These are phyloP conservation scores for Amanita fuliginea DNA, from an alignment of 768 basidiomycete genomes.

Conservation along the genomic window DNA sequence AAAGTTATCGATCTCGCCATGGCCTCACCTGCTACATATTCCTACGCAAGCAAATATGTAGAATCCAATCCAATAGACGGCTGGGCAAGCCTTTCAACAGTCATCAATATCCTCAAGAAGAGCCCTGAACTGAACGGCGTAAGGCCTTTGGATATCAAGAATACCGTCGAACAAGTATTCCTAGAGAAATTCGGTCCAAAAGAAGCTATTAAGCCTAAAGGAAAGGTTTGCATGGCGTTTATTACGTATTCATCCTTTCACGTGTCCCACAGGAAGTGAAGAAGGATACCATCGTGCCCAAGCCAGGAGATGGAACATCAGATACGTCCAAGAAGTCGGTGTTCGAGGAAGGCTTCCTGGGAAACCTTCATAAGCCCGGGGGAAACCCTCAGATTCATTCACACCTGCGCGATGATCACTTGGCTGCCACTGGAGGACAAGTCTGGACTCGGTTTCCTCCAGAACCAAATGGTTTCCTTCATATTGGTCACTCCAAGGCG, in stretches of 20 bases:
- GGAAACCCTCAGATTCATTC: slow-evolving; percentile 83
- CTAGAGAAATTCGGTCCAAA: slow-evolving; percentile 62
- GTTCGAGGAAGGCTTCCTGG: slow-evolving; percentile 93
- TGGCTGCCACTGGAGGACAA: slow-evolving; percentile 66
- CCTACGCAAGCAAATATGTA: slow-evolving; percentile 32
- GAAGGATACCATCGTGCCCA: slow-evolving; percentile 26
- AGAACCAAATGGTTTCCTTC: slow-evolving; percentile 95
- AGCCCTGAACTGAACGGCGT: slow-evolving; percentile 71
- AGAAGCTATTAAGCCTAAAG: slow-evolving; percentile 52
- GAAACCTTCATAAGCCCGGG: slow-evolving; percentile 85
- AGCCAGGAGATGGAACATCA: slow-evolving; percentile 17
- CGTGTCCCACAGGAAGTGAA: slow-evolving; percentile 31
- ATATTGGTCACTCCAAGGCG: slow-evolving; percentile 95
- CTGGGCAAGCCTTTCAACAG: slow-evolving; percentile 68
- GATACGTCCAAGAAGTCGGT: slow-evolving; percentile 45
- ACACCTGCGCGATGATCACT: slow-evolving; percentile 69
- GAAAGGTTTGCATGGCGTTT: slow-evolving; percentile 34
- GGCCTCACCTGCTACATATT: slow-evolving; percentile 47
- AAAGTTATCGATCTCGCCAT: slow-evolving; percentile 18
- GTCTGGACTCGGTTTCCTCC: slow-evolving; percentile 98
- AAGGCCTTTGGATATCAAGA: slow-evolving; percentile 75
- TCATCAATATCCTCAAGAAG: slow-evolving; percentile 51
- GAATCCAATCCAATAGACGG: slow-evolving; percentile 41
- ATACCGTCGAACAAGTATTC: slow-evolving; percentile 62
- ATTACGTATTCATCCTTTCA: not conserved